A percentile compares a stretch with the other conserved stretches of the same genome.
Evolutionary conservation across 179 eudicot species (phyloP).

Genomic region (Silene vulgaris): DNA sequence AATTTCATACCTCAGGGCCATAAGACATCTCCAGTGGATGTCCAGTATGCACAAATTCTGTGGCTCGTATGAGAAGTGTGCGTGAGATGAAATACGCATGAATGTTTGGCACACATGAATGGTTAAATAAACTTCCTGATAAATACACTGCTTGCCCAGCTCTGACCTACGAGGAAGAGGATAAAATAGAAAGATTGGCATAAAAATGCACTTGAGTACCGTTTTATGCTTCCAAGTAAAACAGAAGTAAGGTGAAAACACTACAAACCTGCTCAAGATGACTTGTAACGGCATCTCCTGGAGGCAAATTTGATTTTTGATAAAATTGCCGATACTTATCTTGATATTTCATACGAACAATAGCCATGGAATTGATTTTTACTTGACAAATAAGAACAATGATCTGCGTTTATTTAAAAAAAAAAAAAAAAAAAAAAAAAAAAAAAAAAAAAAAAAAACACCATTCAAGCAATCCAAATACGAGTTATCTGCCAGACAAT

Average conservation of each 20-base stretch:
- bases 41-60: slow-evolving; percentile 53
- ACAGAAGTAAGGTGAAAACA: slow-evolving; percentile 1
- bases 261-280: slow-evolving; percentile 62
- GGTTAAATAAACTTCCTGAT: slow-evolving; percentile 82
- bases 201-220: background rate
- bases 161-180: slow-evolving; percentile 44
- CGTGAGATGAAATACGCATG: slow-evolving; percentile 84
- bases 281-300: slow-evolving; percentile 39
- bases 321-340: slow-evolving; percentile 30
- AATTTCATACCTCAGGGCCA: slow-evolving; percentile 77
- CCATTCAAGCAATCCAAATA: background rate
- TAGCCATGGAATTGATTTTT: slow-evolving; percentile 76
- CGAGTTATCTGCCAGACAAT: background rate
- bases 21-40: slow-evolving; percentile 74
- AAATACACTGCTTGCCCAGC: slow-evolving; percentile 85
- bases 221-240: background rate
- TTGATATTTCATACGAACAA: slow-evolving; percentile 58
- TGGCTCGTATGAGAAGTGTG: slow-evolving; percentile 64
- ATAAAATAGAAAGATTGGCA: background rate
- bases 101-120: slow-evolving; percentile 82
- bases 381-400: slow-evolving; percentile 70
- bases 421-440: background rate
- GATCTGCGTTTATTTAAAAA: slow-evolving; percentile 44
- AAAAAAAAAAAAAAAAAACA: slow-evolving; percentile 3
- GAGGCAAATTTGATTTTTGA: slow-evolving; percentile 27